Conservation (phyloP, 1,139 yeast genomes). For the Casaregolazyma lundiana region DNA sequence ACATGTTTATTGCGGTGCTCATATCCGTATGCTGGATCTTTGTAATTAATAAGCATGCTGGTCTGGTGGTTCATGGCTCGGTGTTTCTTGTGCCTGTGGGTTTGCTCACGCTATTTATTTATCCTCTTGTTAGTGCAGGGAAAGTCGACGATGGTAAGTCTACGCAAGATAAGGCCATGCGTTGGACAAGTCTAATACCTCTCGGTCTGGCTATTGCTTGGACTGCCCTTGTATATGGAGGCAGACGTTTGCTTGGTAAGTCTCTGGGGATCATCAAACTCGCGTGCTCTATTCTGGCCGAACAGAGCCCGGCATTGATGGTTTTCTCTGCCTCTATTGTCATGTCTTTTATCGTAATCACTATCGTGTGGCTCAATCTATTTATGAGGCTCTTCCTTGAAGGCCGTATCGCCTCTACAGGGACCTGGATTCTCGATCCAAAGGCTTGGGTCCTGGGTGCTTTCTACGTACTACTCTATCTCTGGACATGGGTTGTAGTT, state of each 20-base stretch:
- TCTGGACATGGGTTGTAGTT: constrained; percentile 42
- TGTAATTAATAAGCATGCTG: constrained; percentile 30
- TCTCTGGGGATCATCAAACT: constrained; percentile 37
- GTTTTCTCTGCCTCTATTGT: constrained; percentile 30
- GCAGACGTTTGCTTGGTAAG: constrained; percentile 31
- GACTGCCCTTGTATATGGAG: constrained; percentile 32
- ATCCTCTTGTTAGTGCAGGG: constrained; percentile 34
- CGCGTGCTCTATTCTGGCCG: constrained; percentile 34
- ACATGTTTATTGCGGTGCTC: constrained; percentile 29
- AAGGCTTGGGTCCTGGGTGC: constrained; percentile 34
- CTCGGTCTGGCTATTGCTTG: constrained; percentile 32
- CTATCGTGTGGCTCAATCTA: constrained; percentile 36
- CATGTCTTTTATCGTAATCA: constrained; percentile 27
- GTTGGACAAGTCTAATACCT: constrained; percentile 35
- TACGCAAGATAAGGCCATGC: constrained; percentile 36
- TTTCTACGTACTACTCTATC: constrained; percentile 36
- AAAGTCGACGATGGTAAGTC: constrained; percentile 34
- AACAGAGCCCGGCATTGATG: constrained; percentile 30
- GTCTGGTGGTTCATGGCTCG: constrained; percentile 33
- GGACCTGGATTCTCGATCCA: constrained; percentile 32
- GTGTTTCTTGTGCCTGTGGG: constrained; percentile 35
- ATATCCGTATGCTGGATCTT: constrained; percentile 36
- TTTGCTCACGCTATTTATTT: constrained; percentile 27
- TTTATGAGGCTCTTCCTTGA: constrained; percentile 36
- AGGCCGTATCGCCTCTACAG: constrained; percentile 29